Conservation (phyloP, 805 yeast species). For the Clavispora vitiphila region DNA sequence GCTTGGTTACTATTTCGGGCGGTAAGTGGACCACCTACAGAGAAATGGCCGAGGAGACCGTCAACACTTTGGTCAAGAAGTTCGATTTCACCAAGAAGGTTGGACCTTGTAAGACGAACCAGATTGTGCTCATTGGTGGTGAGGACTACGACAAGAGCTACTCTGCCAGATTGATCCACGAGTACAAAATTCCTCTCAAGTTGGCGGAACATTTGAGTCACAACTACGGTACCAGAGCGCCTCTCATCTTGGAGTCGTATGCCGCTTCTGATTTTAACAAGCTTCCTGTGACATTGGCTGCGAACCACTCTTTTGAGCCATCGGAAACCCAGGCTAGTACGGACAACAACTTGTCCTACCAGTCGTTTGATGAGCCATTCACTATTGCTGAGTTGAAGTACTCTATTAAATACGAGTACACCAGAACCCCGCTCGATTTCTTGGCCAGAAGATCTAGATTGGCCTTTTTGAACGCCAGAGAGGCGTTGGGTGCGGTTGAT, state of each 20-base stretch:
- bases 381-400: slow-evolving; percentile 87
- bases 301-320: slow-evolving; percentile 26
- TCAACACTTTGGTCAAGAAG: slow-evolving; percentile 59
- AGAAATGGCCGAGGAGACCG: slow-evolving; percentile 95
- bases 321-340: slow-evolving; percentile 20
- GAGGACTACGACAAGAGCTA: slow-evolving; percentile 71
- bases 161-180: slow-evolving; percentile 75
- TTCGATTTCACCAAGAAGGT: slow-evolving; percentile 32
- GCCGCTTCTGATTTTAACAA: slow-evolving; percentile 49
- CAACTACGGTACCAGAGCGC: slow-evolving; percentile 88
- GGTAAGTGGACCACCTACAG: slow-evolving; percentile 99
- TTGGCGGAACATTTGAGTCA: slow-evolving; percentile 78
- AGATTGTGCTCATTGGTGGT: slow-evolving; percentile 68
- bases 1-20: slow-evolving; percentile 85
- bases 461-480: slow-evolving; percentile 85
- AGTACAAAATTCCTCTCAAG: slow-evolving; percentile 63
- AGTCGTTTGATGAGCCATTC: slow-evolving; percentile 71
- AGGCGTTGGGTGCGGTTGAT: slow-evolving; percentile 75
- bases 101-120: slow-evolving; percentile 49
- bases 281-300: slow-evolving; percentile 62
- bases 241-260: slow-evolving; percentile 61
- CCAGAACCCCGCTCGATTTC: slow-evolving; percentile 85
- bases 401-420: slow-evolving; percentile 75
- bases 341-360: slow-evolving; percentile 38
- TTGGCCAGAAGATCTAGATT: slow-evolving; percentile 89